Conservation (phyloP, 768 basidiomycete species). For the Dendrothele bispora region DNA sequence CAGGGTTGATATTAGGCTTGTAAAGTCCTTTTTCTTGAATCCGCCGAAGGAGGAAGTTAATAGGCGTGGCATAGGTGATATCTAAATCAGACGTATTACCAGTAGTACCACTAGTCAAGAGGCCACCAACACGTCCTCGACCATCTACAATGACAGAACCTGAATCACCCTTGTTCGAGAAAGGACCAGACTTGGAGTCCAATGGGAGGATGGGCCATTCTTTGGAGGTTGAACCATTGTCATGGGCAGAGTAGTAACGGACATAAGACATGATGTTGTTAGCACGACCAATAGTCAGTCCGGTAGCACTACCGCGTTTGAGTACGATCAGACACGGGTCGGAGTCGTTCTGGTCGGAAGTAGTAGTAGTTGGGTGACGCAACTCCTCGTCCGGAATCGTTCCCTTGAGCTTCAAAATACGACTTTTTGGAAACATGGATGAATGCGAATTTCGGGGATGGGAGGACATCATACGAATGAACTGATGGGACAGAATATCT, state of each 20-base stretch:
- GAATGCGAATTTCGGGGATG: conserved; percentile 2
- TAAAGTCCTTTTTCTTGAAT: too few relatives aligned
- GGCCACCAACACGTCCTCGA: conserved; percentile 30
- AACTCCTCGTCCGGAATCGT: conserved; percentile 28
- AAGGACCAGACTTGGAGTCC: conserved; percentile 26
- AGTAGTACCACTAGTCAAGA: conserved; percentile 33
- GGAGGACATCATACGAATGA: conserved; percentile 16
- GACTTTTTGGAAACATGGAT: conserved; percentile 28
- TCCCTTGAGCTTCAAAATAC: conserved; percentile 24
- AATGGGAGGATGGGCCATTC: conserved; percentile 28
- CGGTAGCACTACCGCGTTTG: conserved; percentile 30
- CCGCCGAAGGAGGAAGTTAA: too few relatives aligned
- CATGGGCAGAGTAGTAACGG: conserved; percentile 10
- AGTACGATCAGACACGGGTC: conserved; percentile 32
- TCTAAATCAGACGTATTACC: too few relatives aligned
- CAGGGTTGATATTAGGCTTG: too few relatives aligned
- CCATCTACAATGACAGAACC: conserved; percentile 35
- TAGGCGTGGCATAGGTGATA: too few relatives aligned
- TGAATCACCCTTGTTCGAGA: conserved; percentile 39
- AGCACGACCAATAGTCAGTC: conserved; percentile 28
- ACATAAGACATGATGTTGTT: conserved; percentile 24
- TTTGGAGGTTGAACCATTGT: conserved; percentile 21
- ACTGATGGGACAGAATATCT: conserved; percentile 1
- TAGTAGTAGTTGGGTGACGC: conserved; percentile 21
- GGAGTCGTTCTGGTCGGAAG: conserved; percentile 19